Base-by-base conservation (phyloP, 805 yeast genomes). In the Teunomyces panamensis region DNA sequence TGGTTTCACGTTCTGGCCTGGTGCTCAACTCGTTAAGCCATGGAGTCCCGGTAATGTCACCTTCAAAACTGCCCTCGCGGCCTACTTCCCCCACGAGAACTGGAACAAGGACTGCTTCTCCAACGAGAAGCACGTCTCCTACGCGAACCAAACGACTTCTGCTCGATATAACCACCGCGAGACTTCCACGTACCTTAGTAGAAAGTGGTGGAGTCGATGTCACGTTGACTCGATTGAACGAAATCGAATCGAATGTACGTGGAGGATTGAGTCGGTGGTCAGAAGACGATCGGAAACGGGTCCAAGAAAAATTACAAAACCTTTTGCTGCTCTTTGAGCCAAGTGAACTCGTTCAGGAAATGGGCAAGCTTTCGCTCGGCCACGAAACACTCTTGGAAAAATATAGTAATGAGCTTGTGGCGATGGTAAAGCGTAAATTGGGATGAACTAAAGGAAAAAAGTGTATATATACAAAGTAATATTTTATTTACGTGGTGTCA, bases 381-480 rank as follows among this genome's bases (percentile, higher is more conserved):
- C 11, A 17, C 1, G 39, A 37, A 13, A n/a, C 32, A 32, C 30
- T 74, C 6, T 55, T 77, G 34, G 69, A 69, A 35, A 62, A 50
- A 26, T 76, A 74, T 51, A 75, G 77, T 53, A 64, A 69, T 2
- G 55, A 62, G 48, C 56, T 74, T 33, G 48, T 74, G 1, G 52
- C 58, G n/a, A 33, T 71, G 30, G 49, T 71, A 35, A 56, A 62
- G 42, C 36, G 49, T 27, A 73, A 71, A 43, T 16, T 32, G 34
- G 24, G 2, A 20, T 57, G 39, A 45, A 47, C 30, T 28, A 32
- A 46, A 10, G 37, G 24, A 3, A 10, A 7, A 9, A 20, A 20
- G 24, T 20, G 24, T 20, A 20, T 20, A 20, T 20, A 20, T 20
- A 20, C 24, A 20, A 20, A 20, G 24, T 1, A 20, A 20, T 20